Evolutionary conservation across 257 asterid species (phyloP).

Genomic region (Przewalskia tangutica): DNA sequence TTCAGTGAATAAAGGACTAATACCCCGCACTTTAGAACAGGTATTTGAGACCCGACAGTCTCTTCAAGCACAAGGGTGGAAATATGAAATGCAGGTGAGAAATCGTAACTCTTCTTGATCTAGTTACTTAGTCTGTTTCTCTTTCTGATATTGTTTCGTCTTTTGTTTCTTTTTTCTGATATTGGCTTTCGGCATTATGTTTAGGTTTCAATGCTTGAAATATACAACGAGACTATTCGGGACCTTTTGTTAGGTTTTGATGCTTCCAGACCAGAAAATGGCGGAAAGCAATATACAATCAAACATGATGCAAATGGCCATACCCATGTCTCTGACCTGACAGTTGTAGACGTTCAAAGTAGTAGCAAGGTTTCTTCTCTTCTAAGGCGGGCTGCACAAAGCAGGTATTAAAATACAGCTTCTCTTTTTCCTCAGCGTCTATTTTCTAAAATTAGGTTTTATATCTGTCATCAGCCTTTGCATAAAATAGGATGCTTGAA

Average conservation of each 20-base stretch:
- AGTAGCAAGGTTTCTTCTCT: conserved; percentile 87
- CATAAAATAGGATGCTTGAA: too few species aligned
- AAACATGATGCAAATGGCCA: conserved; percentile 79
- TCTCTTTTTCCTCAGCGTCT: not conserved
- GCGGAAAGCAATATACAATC: conserved; percentile 70
- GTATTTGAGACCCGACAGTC: conserved; percentile 76
- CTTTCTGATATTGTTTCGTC: not conserved
- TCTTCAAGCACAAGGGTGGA: conserved; percentile 93
- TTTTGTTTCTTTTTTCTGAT: not conserved
- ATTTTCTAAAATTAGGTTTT: not conserved
- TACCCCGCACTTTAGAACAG: conserved; percentile 85
- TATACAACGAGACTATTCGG: conserved; percentile 84
- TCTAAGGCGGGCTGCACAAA: conserved; percentile 82
- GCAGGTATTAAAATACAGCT: conserved; percentile 44
- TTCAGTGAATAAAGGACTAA: conserved; percentile 69
- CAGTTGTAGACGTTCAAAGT: conserved; percentile 69
- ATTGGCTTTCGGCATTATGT: not conserved
- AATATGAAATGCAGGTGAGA: conserved; percentile 93
- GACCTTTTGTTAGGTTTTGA: conserved; percentile 67
- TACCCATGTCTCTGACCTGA: conserved; percentile 76
- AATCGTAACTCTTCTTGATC: not conserved
- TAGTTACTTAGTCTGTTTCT: not conserved
- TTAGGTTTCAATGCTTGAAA: conserved; percentile 97
- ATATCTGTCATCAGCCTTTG: too few species aligned
- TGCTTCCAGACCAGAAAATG: conserved; percentile 40